A percentile compares a stretch with the other conserved stretches of the same genome.
Evolutionary conservation across 495 filamentous ascomycete species (phyloP).

Genomic region (Bombardia bombarda): DNA sequence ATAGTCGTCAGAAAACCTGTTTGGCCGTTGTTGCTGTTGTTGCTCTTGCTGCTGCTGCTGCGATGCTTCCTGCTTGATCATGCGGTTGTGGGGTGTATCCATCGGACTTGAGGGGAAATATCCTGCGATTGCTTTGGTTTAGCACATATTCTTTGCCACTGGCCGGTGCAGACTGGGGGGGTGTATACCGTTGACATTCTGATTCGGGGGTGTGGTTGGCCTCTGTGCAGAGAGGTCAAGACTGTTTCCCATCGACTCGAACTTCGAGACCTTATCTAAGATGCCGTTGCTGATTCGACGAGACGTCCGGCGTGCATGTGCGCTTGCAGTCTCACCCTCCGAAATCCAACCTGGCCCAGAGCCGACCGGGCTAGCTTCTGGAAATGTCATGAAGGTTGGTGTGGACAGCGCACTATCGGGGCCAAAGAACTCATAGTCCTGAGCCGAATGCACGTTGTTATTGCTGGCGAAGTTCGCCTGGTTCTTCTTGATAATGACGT

Average conservation of each 20-base stretch:
- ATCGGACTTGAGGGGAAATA: slow-evolving; percentile 42
- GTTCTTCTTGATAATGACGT: slow-evolving; percentile 33
- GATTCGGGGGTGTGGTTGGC: slow-evolving; percentile 51
- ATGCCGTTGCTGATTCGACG: slow-evolving; percentile 48
- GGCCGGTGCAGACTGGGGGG: not conserved
- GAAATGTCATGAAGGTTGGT: slow-evolving; percentile 37
- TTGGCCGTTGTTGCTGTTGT: slow-evolving; percentile 19
- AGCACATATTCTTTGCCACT: not conserved
- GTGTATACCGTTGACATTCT: slow-evolving; percentile 46
- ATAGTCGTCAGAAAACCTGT: slow-evolving; percentile 40
- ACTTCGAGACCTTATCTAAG: slow-evolving; percentile 43
- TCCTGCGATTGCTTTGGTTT: slow-evolving; percentile 19
- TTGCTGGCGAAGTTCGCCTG: slow-evolving; percentile 26
- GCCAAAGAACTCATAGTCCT: slow-evolving; percentile 33
- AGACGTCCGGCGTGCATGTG: slow-evolving; percentile 25
- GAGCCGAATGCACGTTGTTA: slow-evolving; percentile 16
- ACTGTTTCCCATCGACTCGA: slow-evolving; percentile 31
- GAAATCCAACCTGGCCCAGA: slow-evolving; percentile 35
- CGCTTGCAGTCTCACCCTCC: slow-evolving; percentile 31
- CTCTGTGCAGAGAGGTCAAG: slow-evolving; percentile 28
- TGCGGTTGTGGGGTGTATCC: slow-evolving; percentile 35
- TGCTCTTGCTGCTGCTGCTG: slow-evolving; percentile 21
- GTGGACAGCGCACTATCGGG: slow-evolving; percentile 34
- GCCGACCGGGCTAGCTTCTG: slow-evolving; percentile 29
- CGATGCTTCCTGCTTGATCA: slow-evolving; percentile 25